Percentiles rank a stretch among this genome's conserved stretches.
These are phyloP conservation scores for Hypoxylon intermedium DNA, from an alignment of 495 filamentous ascomycete species.

Conservation along the genomic window DNA sequence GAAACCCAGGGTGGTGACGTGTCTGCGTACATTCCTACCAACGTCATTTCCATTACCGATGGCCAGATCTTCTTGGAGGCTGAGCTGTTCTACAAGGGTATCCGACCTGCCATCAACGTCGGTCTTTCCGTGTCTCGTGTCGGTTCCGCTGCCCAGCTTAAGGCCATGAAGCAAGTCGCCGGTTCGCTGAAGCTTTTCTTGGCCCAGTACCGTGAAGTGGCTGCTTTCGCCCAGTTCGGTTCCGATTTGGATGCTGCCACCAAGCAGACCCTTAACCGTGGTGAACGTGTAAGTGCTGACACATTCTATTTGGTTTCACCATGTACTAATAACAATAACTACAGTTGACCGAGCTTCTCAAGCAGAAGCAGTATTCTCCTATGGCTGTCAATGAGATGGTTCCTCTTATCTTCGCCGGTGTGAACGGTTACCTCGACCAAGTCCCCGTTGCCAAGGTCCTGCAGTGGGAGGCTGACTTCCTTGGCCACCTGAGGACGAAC, in stretches of 20 bases:
- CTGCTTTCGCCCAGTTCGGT: conserved; percentile 99
- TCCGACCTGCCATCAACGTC: conserved; percentile 99
- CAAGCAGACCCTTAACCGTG: conserved; percentile 98
- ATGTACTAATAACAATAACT: conserved; percentile 45
- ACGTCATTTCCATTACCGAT: conserved; percentile 99
- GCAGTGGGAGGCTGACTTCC: conserved; percentile 91
- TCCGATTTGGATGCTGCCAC: conserved; percentile 98
- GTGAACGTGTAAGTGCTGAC: conserved; percentile 81
- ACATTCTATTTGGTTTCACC: background rate
- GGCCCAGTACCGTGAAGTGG: conserved; percentile 99
- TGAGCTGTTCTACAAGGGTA: conserved; percentile 99
- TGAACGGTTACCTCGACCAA: conserved; percentile 90
- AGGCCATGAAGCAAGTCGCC: conserved; percentile 99
- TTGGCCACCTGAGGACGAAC: conserved; percentile 87
- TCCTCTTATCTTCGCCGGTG: conserved; percentile 98
- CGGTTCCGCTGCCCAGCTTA: conserved; percentile 98
- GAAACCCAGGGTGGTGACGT: conserved; percentile 99
- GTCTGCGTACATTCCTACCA: conserved; percentile 99
- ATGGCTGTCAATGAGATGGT: conserved; percentile 99
- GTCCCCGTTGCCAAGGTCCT: conserved; percentile 89
- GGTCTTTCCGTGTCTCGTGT: conserved; percentile 99
- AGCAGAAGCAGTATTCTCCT: conserved; percentile 99
- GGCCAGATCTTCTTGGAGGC: conserved; percentile 99
- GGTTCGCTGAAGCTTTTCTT: conserved; percentile 99
- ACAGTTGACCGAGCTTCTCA: conserved; percentile 90